These are phyloP conservation scores for Lodderomyces metapsilosis DNA, from an alignment of 1,139 yeast species.

Conservation along the genomic window DNA sequence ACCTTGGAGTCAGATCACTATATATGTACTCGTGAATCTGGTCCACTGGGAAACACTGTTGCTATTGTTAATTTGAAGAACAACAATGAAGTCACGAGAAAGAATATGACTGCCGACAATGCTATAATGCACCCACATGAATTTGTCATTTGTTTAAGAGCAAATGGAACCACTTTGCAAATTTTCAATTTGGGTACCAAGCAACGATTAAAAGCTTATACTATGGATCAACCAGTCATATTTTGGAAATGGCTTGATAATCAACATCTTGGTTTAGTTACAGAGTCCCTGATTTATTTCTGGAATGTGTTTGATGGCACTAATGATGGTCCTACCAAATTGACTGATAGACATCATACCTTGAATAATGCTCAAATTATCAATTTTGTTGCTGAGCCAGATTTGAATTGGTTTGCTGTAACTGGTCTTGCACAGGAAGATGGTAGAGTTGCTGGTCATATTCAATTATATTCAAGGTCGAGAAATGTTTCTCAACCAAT, in stretches of 20 bases:
- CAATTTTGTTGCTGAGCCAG: slow-evolving; percentile 80
- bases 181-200: slow-evolving; percentile 86
- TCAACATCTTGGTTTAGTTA: slow-evolving; percentile 76
- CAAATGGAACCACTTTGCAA: slow-evolving; percentile 94
- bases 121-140: slow-evolving; percentile 94
- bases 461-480: slow-evolving; percentile 84
- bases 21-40: slow-evolving; percentile 82
- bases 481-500: slow-evolving; percentile 95
- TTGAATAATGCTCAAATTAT: slow-evolving; percentile 85
- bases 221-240: slow-evolving; percentile 83
- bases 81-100: slow-evolving; percentile 71
- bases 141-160: slow-evolving; percentile 87
- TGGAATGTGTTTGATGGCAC: slow-evolving; percentile 89
- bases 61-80: slow-evolving; percentile 86
- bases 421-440: slow-evolving; percentile 95
- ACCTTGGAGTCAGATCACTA: slow-evolving; percentile 91
- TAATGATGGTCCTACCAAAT: slow-evolving; percentile 67
- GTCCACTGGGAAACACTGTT: slow-evolving; percentile 78
- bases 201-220: slow-evolving; percentile 85
- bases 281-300: slow-evolving; percentile 69
- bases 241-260: slow-evolving; percentile 94
- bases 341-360: slow-evolving; percentile 82
- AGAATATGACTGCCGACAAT: slow-evolving; percentile 96
- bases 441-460: slow-evolving; percentile 94
- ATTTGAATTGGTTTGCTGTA: slow-evolving; percentile 89